Conservation (phyloP, 257 asterid species). For the Solanum gandarillasii region DNA sequence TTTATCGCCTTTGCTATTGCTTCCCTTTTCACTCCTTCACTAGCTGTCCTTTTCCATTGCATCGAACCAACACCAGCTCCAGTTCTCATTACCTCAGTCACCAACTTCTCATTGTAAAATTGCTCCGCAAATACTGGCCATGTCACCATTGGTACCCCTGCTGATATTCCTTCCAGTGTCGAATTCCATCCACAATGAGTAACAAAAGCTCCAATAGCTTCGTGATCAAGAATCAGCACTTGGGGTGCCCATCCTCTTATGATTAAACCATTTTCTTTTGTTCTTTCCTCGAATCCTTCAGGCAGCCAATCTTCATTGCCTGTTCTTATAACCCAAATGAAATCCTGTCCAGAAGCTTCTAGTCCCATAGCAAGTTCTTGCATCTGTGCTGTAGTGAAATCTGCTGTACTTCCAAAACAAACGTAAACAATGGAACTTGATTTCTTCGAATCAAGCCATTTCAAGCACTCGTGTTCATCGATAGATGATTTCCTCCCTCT, state of each 20-base stretch:
- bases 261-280: constrained; percentile 33
- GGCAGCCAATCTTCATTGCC: constrained; percentile 43
- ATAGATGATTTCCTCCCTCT: constrained; percentile 37
- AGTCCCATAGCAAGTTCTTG: constrained; percentile 61
- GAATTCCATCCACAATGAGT: constrained; percentile 65
- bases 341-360: constrained; percentile 41
- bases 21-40: constrained; percentile 28
- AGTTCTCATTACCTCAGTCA: constrained; percentile 16
- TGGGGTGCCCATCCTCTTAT: constrained; percentile 81
- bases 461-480: constrained; percentile 37
- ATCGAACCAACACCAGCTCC: constrained; percentile 28
- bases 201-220: constrained; percentile 32
- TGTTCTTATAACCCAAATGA: constrained; percentile 59
- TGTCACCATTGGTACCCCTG: constrained; percentile 41
- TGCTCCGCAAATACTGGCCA: constrained; percentile 41
- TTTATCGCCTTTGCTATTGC: constrained; percentile 24
- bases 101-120: constrained; percentile 32
- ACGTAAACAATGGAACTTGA: constrained; percentile 48
- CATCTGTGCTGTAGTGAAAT: constrained; percentile 30
- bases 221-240: constrained; percentile 31
- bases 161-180: constrained; percentile 26
- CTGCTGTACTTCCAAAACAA: constrained; percentile 49
- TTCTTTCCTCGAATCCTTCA: constrained; percentile 44
- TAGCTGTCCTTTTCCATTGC: constrained; percentile 13
- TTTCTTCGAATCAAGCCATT: constrained; percentile 52